phyloP scores from a whole-genome alignment of 106 monocot species.

The Dactylorhiza incarnata region DNA sequence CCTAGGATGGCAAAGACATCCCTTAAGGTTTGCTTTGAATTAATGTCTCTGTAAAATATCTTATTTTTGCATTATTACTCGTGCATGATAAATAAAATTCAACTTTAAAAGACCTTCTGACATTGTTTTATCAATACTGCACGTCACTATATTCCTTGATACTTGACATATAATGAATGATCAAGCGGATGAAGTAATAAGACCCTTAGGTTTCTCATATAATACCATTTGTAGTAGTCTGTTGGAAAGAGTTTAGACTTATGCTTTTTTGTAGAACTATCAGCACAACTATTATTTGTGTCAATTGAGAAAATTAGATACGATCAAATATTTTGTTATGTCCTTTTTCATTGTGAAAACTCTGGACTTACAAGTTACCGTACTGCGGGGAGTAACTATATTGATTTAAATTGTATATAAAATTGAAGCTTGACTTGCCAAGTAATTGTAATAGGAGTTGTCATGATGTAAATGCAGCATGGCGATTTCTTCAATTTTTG shows the following conservation, averaged over 20 bases:
- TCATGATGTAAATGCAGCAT: background rate
- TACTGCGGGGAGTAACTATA: background rate
- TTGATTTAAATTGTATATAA: background rate
- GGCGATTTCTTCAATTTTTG: background rate
- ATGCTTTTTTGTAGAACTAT: background rate
- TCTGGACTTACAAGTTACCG: background rate
- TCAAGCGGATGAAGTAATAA: background rate
- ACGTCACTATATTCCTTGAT: background rate
- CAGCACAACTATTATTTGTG: background rate
- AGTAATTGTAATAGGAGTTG: background rate
- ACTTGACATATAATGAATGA: background rate
- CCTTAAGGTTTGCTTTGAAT: constrained; percentile 49
- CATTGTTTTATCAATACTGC: background rate
- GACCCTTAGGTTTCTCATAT: background rate
- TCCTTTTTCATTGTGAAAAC: background rate
- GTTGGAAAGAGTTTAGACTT: background rate
- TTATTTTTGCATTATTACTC: background rate
- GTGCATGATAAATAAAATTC: background rate
- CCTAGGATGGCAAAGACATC: constrained; percentile 79
- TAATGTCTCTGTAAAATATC: background rate
- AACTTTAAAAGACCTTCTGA: background rate
- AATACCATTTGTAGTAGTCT: background rate
- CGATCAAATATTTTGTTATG: background rate
- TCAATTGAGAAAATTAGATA: background rate
- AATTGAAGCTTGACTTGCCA: background rate